Percentiles rank a stretch among this genome's conserved stretches.
phyloP scores from a whole-genome alignment of 495 filamentous ascomycete species.

The Aspergillus panamensis region DNA sequence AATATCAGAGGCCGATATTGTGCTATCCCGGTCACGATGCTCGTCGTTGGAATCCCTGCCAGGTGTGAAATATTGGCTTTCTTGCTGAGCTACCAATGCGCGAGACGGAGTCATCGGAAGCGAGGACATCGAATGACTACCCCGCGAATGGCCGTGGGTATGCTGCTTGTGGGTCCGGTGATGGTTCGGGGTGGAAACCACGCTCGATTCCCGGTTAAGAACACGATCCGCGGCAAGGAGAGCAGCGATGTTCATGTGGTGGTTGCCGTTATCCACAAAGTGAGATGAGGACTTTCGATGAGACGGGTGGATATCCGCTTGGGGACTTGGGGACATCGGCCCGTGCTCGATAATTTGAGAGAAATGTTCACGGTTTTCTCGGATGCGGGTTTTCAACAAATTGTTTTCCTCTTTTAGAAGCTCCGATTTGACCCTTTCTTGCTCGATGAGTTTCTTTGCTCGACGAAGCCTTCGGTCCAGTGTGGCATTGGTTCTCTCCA shows the following conservation, averaged over 20 bases:
- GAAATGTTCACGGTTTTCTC: constrained; percentile 82
- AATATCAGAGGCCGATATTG: constrained; percentile 78
- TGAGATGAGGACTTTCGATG: constrained; percentile 43
- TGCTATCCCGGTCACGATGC: constrained; percentile 74
- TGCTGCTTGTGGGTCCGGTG: constrained; percentile 44
- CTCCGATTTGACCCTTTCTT: constrained; percentile 50
- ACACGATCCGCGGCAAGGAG: constrained; percentile 71
- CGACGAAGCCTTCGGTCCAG: constrained; percentile 62
- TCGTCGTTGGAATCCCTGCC: constrained; percentile 50
- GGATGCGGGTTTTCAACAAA: constrained; percentile 75
- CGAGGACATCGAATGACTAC: constrained; percentile 73
- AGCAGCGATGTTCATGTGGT: constrained; percentile 55
- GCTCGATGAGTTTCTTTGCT: constrained; percentile 73
- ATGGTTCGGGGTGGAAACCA: constrained; percentile 58
- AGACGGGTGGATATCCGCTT: constrained; percentile 46
- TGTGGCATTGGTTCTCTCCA: constrained; percentile 61
- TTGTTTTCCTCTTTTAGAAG: constrained; percentile 64
- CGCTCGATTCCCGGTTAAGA: constrained; percentile 68
- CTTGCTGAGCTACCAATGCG: constrained; percentile 38
- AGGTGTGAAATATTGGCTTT: constrained; percentile 54
- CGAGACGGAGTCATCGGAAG: constrained; percentile 71
- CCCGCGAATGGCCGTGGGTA: constrained; percentile 58
- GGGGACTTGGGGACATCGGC: constrained; percentile 39
- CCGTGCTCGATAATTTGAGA: constrained; percentile 60
- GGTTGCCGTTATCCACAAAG: constrained; percentile 43